Evolutionary conservation across 257 asterid genomes (phyloP).

Genomic region (Plantago major): DNA sequence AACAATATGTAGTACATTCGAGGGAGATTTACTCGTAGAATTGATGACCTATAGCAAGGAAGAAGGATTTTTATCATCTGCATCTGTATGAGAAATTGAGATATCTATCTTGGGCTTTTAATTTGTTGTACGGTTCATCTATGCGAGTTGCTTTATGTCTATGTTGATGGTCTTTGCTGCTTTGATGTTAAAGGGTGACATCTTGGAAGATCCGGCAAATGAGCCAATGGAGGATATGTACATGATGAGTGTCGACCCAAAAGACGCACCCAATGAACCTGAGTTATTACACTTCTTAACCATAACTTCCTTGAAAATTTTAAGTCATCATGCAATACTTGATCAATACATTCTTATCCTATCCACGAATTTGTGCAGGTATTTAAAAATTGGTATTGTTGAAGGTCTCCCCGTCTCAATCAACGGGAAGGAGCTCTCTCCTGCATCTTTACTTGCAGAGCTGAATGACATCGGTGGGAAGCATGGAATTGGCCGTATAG

Average conservation of each 20-base stretch:
- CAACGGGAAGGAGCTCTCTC: slow-evolving; percentile 70
- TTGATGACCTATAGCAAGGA: no score
- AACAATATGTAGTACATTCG: no score
- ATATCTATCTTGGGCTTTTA: not conserved
- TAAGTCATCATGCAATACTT: not conserved
- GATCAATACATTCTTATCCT: slow-evolving; percentile 2
- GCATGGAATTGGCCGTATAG: slow-evolving; percentile 88
- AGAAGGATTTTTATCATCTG: no score
- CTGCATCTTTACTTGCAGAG: slow-evolving; percentile 73
- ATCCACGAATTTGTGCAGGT: slow-evolving; percentile 33
- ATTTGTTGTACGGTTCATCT: slow-evolving; percentile 3
- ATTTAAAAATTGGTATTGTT: slow-evolving; percentile 66
- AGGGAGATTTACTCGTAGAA: no score
- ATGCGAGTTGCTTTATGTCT: not conserved
- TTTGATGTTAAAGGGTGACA: slow-evolving; percentile 62
- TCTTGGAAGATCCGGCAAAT: slow-evolving; percentile 88
- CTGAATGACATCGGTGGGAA: slow-evolving; percentile 79
- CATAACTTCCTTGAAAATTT: not conserved
- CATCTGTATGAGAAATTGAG: not conserved
- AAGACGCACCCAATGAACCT: slow-evolving; percentile 76
- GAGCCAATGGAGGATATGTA: slow-evolving; percentile 93
- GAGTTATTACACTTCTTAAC: slow-evolving; percentile 45
- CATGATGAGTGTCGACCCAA: slow-evolving; percentile 83
- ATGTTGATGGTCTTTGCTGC: slow-evolving; percentile 12
- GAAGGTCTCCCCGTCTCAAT: slow-evolving; percentile 75